phyloP scores from a whole-genome alignment of 2,329 filamentous ascomycete species.

The Arthroderma sp. region DNA sequence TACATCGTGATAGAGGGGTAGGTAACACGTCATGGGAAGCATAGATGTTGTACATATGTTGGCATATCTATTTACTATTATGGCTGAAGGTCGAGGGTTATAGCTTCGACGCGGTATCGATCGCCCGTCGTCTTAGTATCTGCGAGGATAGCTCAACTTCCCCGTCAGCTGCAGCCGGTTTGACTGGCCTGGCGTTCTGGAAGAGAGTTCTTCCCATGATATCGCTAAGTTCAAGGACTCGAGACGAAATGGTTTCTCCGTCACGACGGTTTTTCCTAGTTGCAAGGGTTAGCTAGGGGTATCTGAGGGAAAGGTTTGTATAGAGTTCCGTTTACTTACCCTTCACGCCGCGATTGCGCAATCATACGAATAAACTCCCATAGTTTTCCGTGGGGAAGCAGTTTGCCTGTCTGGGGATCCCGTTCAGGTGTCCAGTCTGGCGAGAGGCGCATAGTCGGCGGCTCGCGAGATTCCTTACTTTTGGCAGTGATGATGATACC shows the following conservation, averaged over 20 bases:
- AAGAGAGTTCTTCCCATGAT: conserved; percentile 60
- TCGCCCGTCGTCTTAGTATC: conserved; percentile 27
- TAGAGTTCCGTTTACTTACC: conserved; percentile 31
- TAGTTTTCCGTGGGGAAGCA: conserved; percentile 60
- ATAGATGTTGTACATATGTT: not conserved
- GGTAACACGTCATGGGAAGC: not conserved
- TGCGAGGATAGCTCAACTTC: conserved; percentile 25
- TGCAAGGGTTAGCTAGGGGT: not conserved
- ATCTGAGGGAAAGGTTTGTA: not conserved
- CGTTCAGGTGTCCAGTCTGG: conserved; percentile 63
- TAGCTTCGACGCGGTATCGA: conserved; percentile 17
- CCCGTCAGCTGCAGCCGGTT: conserved; percentile 12
- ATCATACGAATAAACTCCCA: conserved; percentile 93
- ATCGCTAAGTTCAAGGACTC: conserved; percentile 69
- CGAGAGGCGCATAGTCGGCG: conserved; percentile 50
- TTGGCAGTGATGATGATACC: conserved; percentile 70
- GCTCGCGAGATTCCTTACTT: conserved; percentile 41
- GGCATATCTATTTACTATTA: not conserved
- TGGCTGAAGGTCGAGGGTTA: not conserved
- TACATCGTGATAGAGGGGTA: not conserved
- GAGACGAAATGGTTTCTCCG: conserved; percentile 70
- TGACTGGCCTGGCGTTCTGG: conserved; percentile 19
- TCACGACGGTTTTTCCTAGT: conserved; percentile 76
- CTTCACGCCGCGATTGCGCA: conserved; percentile 68
- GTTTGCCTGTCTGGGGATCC: conserved; percentile 46